Evolutionary conservation across 176 grass and related monocot genomes (phyloP).

Genomic region (Guadua angustifolia): DNA sequence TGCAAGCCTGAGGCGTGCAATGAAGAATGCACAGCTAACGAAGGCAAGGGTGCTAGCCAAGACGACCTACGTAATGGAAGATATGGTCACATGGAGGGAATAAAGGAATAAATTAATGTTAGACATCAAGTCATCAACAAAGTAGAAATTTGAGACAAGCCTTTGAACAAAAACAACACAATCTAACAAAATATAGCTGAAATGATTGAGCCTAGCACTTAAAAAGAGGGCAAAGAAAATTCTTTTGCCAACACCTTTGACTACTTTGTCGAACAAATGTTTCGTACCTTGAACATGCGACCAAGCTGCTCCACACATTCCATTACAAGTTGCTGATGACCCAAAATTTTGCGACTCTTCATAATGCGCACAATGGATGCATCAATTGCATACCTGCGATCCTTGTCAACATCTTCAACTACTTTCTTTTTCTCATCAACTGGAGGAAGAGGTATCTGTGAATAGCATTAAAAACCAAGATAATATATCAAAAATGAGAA

Average conservation of each 20-base stretch:
- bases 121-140: constrained; percentile 1
- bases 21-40: not conserved
- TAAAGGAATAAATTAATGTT: not conserved
- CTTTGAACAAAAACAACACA: not conserved
- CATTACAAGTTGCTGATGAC: constrained; percentile 70
- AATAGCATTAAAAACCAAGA: not conserved
- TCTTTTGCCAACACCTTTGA: not conserved
- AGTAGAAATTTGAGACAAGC: not conserved
- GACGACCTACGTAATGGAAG: not conserved
- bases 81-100: not conserved
- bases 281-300: constrained; percentile 77
- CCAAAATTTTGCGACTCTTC: constrained; percentile 82
- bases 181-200: not conserved
- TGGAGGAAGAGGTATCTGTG: constrained; percentile 67
- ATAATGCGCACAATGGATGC: constrained; percentile 83
- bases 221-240: not conserved
- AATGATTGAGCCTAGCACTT: not conserved
- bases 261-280: not conserved
- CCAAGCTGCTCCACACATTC: constrained; percentile 81
- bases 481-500: not conserved
- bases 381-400: constrained; percentile 74
- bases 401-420: constrained; percentile 84
- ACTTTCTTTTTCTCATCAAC: constrained; percentile 85
- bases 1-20: not conserved
- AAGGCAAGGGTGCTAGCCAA: not conserved